These are phyloP conservation scores for Mycena galopus DNA, from an alignment of 768 basidiomycete species.

Conservation along the genomic window DNA sequence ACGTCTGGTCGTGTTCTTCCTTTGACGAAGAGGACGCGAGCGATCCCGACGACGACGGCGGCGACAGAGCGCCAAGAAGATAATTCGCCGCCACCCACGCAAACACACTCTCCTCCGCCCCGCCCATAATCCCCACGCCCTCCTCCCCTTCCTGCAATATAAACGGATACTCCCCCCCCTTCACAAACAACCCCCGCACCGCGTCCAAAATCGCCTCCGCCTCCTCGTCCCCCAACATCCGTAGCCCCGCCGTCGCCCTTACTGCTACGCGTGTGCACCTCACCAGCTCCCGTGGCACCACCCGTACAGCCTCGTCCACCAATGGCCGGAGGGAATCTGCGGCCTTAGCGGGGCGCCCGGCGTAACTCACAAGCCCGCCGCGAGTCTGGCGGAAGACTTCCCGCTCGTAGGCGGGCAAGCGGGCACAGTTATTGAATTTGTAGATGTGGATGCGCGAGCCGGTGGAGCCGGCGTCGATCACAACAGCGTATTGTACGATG, in stretches of 20 bases:
- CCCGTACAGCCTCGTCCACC: conserved; percentile 81
- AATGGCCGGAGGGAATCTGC: conserved; percentile 85
- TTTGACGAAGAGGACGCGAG: conserved; percentile 42
- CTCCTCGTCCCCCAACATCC: conserved; percentile 74
- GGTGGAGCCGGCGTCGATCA: conserved; percentile 98
- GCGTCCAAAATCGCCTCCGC: conserved; percentile 81
- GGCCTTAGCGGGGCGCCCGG: conserved; percentile 71
- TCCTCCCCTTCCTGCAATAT: conserved; percentile 68
- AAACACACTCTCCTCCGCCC: conserved; percentile 96
- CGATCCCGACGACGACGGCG: too few species aligned
- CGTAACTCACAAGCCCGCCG: conserved; percentile 68
- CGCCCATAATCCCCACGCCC: conserved; percentile 93
- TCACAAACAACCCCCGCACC: conserved; percentile 70
- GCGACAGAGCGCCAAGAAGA: conserved; percentile 80
- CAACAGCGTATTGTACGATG: conserved; percentile 92
- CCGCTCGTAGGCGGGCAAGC: conserved; percentile 87
- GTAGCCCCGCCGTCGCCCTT: conserved; percentile 91
- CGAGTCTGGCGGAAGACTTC: conserved; percentile 87
- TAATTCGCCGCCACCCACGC: conserved; percentile 99
- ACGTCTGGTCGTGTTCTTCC: conserved; percentile 58
- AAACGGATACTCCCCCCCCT: conserved; percentile 79
- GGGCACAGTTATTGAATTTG: conserved; percentile 94
- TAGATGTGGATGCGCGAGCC: conserved; percentile 98
- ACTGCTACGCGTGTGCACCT: conserved; percentile 90
- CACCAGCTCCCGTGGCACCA: conserved; percentile 79